Evolutionary conservation across 169 alveolate species (phyloP).

Genomic region (Plasmodium chabaudi): DNA sequence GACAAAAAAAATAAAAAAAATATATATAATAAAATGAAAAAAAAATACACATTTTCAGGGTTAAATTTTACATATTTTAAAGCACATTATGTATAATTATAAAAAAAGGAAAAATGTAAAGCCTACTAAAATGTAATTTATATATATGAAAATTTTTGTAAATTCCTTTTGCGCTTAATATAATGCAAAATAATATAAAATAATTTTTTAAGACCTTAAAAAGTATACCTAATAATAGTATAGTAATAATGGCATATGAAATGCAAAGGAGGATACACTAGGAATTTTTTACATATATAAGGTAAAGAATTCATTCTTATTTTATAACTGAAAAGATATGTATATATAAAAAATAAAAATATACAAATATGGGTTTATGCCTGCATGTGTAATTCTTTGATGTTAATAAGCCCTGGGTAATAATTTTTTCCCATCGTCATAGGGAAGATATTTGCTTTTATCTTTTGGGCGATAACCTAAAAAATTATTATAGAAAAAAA

Average conservation of each 20-base stretch:
- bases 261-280: no score
- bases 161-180: no score
- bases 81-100: background rate
- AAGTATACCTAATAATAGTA: no score
- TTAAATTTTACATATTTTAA: background rate
- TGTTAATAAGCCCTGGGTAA: constrained; percentile 66
- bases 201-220: no score
- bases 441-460: constrained; percentile 68
- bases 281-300: no score
- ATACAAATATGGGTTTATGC: no score
- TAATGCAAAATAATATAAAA: no score
- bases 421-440: constrained; percentile 66
- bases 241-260: no score
- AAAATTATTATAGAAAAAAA: constrained; percentile 25
- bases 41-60: background rate
- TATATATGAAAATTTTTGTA: background rate
- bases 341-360: constrained; percentile 1
- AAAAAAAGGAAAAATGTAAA: background rate
- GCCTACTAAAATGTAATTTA: background rate
- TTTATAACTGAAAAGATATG: background rate
- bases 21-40: background rate
- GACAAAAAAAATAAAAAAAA: no score
- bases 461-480: constrained; percentile 74
- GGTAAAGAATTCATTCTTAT: no score
- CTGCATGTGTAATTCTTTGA: background rate